A percentile compares a stretch with the other conserved stretches of the same genome.
Conservation (phyloP, 768 basidiomycete species). For the Leucosporidium yakuticum region DNA sequence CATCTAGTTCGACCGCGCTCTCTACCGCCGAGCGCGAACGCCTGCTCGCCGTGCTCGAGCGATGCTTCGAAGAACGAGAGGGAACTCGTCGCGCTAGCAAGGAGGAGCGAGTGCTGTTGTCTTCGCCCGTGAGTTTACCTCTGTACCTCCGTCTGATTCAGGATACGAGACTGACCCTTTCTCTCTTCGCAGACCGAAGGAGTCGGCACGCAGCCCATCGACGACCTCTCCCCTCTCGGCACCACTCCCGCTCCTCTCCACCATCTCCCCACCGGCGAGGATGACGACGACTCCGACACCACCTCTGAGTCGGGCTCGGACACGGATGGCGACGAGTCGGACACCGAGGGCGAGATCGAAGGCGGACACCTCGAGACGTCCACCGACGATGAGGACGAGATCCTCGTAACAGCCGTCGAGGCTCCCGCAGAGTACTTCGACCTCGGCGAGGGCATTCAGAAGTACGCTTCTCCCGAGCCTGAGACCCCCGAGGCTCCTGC, state of each 20-base stretch:
- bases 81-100: constrained; percentile 60
- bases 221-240: constrained; percentile 42
- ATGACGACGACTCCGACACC: constrained; percentile 46
- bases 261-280: constrained; percentile 39
- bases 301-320: constrained; percentile 34
- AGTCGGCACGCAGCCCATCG: constrained; percentile 71
- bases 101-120: constrained; percentile 54
- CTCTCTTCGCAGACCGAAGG: constrained; percentile 63
- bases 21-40: constrained; percentile 47
- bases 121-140: constrained; percentile 55
- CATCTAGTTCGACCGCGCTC: constrained; percentile 40
- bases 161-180: constrained; percentile 4
- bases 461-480: neutral
- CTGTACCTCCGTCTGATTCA: neutral
- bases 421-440: constrained; percentile 21
- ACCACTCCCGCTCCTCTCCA: constrained; percentile 25
- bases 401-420: neutral
- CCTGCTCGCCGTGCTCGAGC: constrained; percentile 35
- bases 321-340: constrained; percentile 25
- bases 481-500: constrained; percentile 2
- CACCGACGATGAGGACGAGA: constrained; percentile 24
- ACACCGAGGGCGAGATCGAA: constrained; percentile 38
- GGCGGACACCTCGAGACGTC: constrained; percentile 28
- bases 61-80: constrained; percentile 42
- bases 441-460: neutral